phyloP scores from a whole-genome alignment of 257 asterid species.

The Solanum stenotomum region DNA sequence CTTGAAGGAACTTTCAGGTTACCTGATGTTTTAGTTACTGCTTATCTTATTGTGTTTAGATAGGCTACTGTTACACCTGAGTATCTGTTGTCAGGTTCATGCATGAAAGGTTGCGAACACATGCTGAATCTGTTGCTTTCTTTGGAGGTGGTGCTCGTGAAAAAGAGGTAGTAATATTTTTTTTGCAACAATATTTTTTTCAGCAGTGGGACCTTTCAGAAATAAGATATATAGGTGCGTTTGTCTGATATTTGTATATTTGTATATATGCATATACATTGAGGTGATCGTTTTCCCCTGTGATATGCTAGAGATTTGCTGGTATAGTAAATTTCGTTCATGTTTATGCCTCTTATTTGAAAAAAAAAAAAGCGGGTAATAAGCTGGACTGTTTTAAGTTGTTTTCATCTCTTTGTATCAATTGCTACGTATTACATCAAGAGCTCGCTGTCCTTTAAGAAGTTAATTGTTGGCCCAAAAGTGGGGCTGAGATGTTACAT shows the following conservation, averaged over 20 bases:
- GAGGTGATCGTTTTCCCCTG: not conserved
- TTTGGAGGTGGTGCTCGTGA: constrained; percentile 99
- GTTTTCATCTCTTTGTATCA: not conserved
- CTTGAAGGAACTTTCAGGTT: constrained; percentile 98
- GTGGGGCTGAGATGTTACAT: not conserved
- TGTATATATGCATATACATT: not conserved
- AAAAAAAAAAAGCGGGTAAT: not conserved
- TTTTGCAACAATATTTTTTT: not conserved
- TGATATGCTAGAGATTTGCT: not conserved
- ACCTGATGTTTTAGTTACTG: constrained; percentile 5
- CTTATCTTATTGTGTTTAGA: not conserved
- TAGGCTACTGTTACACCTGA: not conserved
- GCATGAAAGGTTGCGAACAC: constrained; percentile 98
- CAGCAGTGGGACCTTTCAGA: not conserved
- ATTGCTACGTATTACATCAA: not conserved
- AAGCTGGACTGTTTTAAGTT: not conserved
- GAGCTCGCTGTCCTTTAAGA: not conserved
- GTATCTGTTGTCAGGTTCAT: constrained; percentile 55
- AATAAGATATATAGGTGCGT: not conserved
- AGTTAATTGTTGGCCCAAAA: not conserved
- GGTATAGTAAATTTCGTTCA: not conserved
- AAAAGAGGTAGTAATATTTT: constrained; percentile 77
- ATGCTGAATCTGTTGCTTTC: constrained; percentile 99
- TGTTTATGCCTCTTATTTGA: not conserved
- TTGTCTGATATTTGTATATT: not conserved